phyloP scores from a whole-genome alignment of 192 early-diverging fungal species.

The Chytriomyces sp. region DNA sequence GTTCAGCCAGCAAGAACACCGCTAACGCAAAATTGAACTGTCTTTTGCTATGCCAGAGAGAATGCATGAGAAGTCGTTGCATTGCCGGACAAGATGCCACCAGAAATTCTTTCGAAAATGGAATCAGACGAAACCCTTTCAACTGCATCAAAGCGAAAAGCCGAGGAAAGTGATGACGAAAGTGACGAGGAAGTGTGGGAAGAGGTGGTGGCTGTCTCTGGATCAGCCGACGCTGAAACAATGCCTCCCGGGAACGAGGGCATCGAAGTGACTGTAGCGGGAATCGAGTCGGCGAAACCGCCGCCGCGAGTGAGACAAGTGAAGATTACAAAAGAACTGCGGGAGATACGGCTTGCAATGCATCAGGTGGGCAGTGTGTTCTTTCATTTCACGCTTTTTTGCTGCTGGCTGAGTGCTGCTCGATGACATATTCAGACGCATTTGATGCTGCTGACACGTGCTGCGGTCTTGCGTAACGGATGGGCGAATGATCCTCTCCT shows the following conservation, averaged over 20 bases:
- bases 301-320: not conserved
- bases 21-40: too few relatives aligned
- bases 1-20: too few relatives aligned
- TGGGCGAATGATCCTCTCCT: slow-evolving; percentile 58
- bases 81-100: too few relatives aligned
- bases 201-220: slow-evolving; percentile 18
- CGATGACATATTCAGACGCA: slow-evolving; percentile 51
- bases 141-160: too few relatives aligned
- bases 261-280: not conserved
- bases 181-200: slow-evolving; percentile 44
- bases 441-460: slow-evolving; percentile 59
- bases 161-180: too few relatives aligned
- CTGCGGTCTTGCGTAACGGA: slow-evolving; percentile 60
- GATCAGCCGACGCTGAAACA: not conserved
- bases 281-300: not conserved
- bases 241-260: not conserved
- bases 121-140: too few relatives aligned
- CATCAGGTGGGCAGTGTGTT: slow-evolving; percentile 34
- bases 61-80: too few relatives aligned
- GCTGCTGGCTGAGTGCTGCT: too few relatives aligned
- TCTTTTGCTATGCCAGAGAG: too few relatives aligned
- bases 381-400: too few relatives aligned
- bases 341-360: slow-evolving; percentile 55
- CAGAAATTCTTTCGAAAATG: too few relatives aligned
- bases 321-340: slow-evolving; percentile 54